These are phyloP conservation scores for Amylostereum areolatum DNA, from an alignment of 1,284 basidiomycete species.

Conservation along the genomic window DNA sequence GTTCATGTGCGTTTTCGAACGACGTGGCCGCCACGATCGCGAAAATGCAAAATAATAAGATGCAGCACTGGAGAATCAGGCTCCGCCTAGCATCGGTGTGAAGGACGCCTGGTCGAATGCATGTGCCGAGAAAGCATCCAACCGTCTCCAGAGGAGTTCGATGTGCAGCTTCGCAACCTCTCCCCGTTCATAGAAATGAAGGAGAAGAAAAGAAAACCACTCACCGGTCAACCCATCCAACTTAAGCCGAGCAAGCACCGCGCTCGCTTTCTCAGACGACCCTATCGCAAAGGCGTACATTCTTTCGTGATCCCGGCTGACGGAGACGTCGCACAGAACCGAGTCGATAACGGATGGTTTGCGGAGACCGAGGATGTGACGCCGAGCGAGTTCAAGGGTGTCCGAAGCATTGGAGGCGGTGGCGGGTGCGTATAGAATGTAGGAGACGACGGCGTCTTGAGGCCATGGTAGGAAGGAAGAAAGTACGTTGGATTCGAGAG, in stretches of 20 bases:
- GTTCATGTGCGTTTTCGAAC: no score
- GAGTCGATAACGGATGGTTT: conserved; percentile 36
- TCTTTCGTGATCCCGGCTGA: conserved; percentile 30
- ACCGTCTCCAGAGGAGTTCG: neutral
- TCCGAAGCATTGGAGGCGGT: conserved; percentile 27
- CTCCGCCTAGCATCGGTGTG: neutral
- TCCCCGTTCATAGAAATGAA: neutral
- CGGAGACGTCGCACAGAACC: conserved; percentile 42
- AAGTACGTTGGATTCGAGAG: conserved; percentile 24
- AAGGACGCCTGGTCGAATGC: no score
- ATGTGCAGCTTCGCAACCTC: neutral
- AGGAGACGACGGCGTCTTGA: conserved; percentile 33
- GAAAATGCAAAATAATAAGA: neutral
- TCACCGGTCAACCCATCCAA: conserved; percentile 47
- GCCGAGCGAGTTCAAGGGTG: conserved; percentile 49
- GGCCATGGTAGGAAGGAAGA: conserved; percentile 35
- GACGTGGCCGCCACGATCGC: neutral
- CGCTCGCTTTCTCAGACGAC: conserved; percentile 25
- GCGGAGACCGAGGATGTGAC: conserved; percentile 37
- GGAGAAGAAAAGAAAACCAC: conserved; percentile 19
- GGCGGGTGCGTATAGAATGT: conserved; percentile 37
- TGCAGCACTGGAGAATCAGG: neutral
- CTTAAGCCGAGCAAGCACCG: conserved; percentile 25
- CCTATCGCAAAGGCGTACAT: conserved; percentile 54
- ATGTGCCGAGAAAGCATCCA: neutral